Percentiles rank a stretch among this genome's conserved stretches.
phyloP scores from a whole-genome alignment of 1,139 yeast genomes.

The Debaryomyces nepalensis region DNA sequence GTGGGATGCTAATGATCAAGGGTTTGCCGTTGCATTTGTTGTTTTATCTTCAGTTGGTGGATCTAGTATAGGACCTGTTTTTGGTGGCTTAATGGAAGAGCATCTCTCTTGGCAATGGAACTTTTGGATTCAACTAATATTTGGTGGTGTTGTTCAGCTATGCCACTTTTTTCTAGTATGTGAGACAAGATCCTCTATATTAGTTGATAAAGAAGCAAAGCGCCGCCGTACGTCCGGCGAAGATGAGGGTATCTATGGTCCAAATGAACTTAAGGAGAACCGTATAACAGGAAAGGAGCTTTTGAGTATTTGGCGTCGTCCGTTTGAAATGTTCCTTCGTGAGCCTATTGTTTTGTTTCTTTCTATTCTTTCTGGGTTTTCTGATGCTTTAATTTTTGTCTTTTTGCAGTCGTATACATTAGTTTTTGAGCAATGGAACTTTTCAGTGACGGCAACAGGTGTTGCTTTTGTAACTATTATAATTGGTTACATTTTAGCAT shows the following conservation, averaged over 20 bases:
- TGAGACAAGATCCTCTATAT: conserved; percentile 35
- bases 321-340: conserved; percentile 37
- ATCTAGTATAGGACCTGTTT: conserved; percentile 38
- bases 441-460: conserved; percentile 32
- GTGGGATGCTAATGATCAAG: conserved; percentile 41
- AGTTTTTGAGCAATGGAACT: conserved; percentile 33
- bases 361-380: conserved; percentile 42
- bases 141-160: conserved; percentile 34
- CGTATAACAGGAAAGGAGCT: conserved; percentile 25
- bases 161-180: conserved; percentile 35
- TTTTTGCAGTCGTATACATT: conserved; percentile 41
- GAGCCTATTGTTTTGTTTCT: conserved; percentile 44
- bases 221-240: conserved; percentile 34
- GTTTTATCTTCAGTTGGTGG: conserved; percentile 44
- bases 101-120: conserved; percentile 36
- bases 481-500: conserved; percentile 39
- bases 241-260: conserved; percentile 33
- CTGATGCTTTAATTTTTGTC: conserved; percentile 43
- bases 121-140: conserved; percentile 42
- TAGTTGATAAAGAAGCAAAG: conserved; percentile 37
- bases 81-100: conserved; percentile 37
- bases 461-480: conserved; percentile 35
- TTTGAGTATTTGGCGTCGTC: conserved; percentile 35
- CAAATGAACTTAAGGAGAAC: conserved; percentile 25
- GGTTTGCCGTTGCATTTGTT: conserved; percentile 39